Conservation (phyloP, 371 early-diverging fungal species). For the Mortierella sp. region DNA sequence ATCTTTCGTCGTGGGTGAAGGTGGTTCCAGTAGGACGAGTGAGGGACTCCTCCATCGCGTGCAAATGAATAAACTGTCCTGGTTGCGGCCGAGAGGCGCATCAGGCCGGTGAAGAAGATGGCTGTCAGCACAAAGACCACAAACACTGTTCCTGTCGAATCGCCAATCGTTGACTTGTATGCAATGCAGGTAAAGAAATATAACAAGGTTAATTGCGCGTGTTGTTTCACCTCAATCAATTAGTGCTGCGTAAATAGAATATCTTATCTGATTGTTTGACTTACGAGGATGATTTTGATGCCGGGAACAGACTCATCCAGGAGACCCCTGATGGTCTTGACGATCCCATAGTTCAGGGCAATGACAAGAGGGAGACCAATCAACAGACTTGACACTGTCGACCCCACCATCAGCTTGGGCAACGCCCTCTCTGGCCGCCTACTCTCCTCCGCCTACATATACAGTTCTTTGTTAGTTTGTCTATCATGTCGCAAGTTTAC, state of each 20-base stretch:
- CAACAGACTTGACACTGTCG: conserved; percentile 19
- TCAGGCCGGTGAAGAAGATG: conserved; percentile 35
- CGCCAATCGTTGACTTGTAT: conserved; percentile 31
- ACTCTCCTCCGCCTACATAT: conserved; percentile 39
- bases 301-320: conserved; percentile 40
- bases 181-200: not conserved
- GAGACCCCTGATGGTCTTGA: conserved; percentile 44
- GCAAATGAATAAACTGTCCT: conserved; percentile 38
- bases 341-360: conserved; percentile 28
- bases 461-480: not conserved
- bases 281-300: conserved; percentile 32
- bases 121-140: conserved; percentile 27
- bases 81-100: conserved; percentile 32
- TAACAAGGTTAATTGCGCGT: not conserved
- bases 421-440: conserved; percentile 33
- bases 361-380: conserved; percentile 33
- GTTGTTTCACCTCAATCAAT: not conserved
- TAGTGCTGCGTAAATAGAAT: not conserved
- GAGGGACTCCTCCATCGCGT: conserved; percentile 47
- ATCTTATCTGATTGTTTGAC: not conserved
- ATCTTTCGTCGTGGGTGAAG: conserved; percentile 40
- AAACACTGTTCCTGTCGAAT: conserved; percentile 16
- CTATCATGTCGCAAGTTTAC: not conserved
- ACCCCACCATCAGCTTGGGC: conserved; percentile 24
- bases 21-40: conserved; percentile 46